A percentile compares a stretch with the other conserved stretches of the same genome.
These are phyloP conservation scores for Nyssa sinensis DNA, from an alignment of 148 eudicot species.

Conservation along the genomic window DNA sequence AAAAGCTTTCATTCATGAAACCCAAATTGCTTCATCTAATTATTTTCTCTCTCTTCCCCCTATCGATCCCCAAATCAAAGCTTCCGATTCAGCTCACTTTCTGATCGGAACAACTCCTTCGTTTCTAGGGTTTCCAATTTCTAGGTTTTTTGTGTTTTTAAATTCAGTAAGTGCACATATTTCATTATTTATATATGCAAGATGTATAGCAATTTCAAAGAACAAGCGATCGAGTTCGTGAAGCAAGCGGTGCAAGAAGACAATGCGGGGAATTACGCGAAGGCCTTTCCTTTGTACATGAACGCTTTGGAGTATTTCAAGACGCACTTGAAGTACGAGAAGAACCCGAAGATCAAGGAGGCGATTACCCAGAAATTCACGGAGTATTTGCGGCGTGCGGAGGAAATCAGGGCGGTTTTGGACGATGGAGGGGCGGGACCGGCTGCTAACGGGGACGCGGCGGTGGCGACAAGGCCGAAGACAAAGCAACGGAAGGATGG, in stretches of 20 bases:
- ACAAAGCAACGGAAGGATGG: constrained; percentile 65
- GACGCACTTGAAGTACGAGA: constrained; percentile 88
- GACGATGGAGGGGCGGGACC: constrained; percentile 91
- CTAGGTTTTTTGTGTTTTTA: too few relatives aligned
- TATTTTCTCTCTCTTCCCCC: too few relatives aligned
- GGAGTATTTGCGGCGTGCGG: constrained; percentile 87
- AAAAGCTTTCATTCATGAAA: too few relatives aligned
- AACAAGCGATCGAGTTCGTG: constrained; percentile 95
- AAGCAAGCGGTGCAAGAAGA: constrained; percentile 91
- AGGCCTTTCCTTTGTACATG: constrained; percentile 92
- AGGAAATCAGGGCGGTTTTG: constrained; percentile 87
- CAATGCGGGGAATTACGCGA: constrained; percentile 89
- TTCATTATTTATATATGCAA: neutral
- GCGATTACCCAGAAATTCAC: constrained; percentile 89
- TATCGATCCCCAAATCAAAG: too few relatives aligned
- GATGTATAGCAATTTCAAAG: constrained; percentile 98
- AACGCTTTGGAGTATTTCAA: constrained; percentile 90
- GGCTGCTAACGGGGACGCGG: constrained; percentile 66
- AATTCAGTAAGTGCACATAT: neutral
- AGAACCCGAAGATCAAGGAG: constrained; percentile 89
- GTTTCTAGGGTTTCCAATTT: too few relatives aligned
- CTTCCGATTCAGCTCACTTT: too few relatives aligned
- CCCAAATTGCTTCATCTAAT: too few relatives aligned
- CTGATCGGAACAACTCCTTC: too few relatives aligned
- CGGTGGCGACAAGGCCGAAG: constrained; percentile 77